Evolutionary conservation across 371 early-diverging fungal species (phyloP).

Genomic region (Rhizopus stolonifer): DNA sequence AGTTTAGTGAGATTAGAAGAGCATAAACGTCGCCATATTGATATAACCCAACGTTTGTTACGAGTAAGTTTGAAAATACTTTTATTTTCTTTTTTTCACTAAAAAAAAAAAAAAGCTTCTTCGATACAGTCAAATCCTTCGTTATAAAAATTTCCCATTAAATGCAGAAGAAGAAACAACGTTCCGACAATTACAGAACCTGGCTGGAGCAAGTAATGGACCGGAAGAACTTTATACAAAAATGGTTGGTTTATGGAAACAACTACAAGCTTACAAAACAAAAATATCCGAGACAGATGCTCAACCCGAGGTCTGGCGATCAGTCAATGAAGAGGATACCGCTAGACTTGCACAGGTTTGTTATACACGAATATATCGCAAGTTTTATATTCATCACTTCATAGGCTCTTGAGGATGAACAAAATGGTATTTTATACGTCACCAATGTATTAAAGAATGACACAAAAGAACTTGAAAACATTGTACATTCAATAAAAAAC

Average conservation of each 20-base stretch:
- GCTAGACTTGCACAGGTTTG: constrained; percentile 19
- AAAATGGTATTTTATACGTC: constrained; percentile 19
- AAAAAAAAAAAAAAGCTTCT: constrained; percentile 28
- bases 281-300: background rate
- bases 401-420: constrained; percentile 23
- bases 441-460: constrained; percentile 16
- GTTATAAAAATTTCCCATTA: constrained; percentile 28
- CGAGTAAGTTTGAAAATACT: constrained; percentile 19
- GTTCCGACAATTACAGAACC: constrained; percentile 9
- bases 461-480: constrained; percentile 18
- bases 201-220: constrained; percentile 9
- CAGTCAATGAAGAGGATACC: constrained; percentile 22
- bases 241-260: constrained; percentile 17
- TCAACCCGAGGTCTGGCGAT: constrained; percentile 21
- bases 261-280: constrained; percentile 19
- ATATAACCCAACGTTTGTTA: constrained; percentile 28
- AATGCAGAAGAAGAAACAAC: constrained; percentile 18
- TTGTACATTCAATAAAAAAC: constrained; percentile 16
- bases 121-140: constrained; percentile 29
- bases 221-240: constrained; percentile 17
- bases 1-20: constrained; percentile 39
- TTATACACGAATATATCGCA: background rate
- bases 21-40: constrained; percentile 38
- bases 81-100: background rate
- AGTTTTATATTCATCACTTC: background rate